Base-by-base conservation (phyloP, 257 asterid genomes). In the Forsythia viridissima region DNA sequence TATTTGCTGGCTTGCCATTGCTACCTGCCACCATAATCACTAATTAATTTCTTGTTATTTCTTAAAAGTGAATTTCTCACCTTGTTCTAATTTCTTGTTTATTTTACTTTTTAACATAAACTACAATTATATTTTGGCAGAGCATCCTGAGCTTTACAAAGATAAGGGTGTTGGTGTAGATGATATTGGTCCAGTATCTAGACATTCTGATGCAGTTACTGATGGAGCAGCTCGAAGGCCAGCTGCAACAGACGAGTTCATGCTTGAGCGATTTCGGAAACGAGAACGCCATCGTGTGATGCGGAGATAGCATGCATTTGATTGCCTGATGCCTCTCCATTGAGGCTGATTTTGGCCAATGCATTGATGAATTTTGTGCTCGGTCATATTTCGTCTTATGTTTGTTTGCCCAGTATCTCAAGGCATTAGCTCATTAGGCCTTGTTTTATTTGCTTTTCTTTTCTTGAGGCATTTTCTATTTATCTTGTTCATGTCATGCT, bases 211-310 rank as follows among this genome's bases (percentile, higher is more conserved):
- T 82, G 72, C 94, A 37, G 91, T 71, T 72, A 77, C 84, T 71
- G 93, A 90, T 51, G 87, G 44, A 78, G 96, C 86, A 44, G 87
- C 71, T 69, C 91, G 92, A 76, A 93, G 99, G 85, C 98, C 89
- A 85, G 97, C 97, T 76, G 97, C 99, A 24, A 92, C 99, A 2
- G 99, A 95, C 74, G 93, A 95, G 82, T 80, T 95, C 82, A 95
- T 92, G 98, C 96, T 95, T 57, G 91, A 93, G 78, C 92, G 98
- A 69, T 95, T 95, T 80, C 90, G 98, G 48, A 95, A 94, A 87
- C 88, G 98, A 74, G 98, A 95, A 78, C 94, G 98, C 59, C 94
- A 93, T 77, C 95, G 99, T 34, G 92, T 82, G 24, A 80, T 81
- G 79, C 87, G 98, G 80, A 86, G 99, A 87, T 94, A 93, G 85